Evolutionary conservation across 2,329 filamentous ascomycete genomes (phyloP), one percentile per base, ranked within the genome.

Genomic region (Harringtonia aguacate): DNA sequence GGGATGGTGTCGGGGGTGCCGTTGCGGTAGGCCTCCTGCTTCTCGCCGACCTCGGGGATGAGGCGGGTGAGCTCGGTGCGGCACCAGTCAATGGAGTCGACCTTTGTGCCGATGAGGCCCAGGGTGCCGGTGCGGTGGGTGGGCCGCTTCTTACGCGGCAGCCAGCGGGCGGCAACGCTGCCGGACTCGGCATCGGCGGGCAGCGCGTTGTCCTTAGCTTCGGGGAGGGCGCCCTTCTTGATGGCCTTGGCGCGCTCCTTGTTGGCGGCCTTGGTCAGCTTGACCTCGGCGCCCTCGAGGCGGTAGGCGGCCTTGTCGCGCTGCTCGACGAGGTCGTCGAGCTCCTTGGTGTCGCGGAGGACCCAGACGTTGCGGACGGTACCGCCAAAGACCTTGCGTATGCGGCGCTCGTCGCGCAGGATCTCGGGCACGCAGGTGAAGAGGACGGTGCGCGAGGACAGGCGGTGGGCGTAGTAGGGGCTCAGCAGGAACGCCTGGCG

Each of bases 71-170:
- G 77, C 61, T 94, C 84, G 2, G 72, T 69, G 41, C 92, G 84
- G 50, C 80, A 84, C 84, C 85, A 95, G 49, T 90, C 79, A 61
- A 98, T 95, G 0, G 88, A 92, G 64, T 98, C 92, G 15, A 95
- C 89, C 61, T 94, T 92, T 58, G 87, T 81, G 52, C 88, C 85
- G 52, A 89, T 75, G 38, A 85, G 70, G 15, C 75, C 76, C 20
- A 92, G 61, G 7, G 73, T 70, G 58, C 83, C 85, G 44, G 81
- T 66, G 42, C 75, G 74, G 58, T 95, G 88, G 2, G 82, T 80
- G 2, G 88, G 88, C 36, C 88, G 77, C 53, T 87, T 73, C 61
- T 86, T 82, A 10, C 70, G 66, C 15, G 79, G 72, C 33, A 95
- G 67, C 80, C 84, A 94, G 51, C 80, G 81, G 14, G 80, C 77